Conservation (phyloP, 192 early-diverging fungal species). For the Backusella parvicylindrica region DNA sequence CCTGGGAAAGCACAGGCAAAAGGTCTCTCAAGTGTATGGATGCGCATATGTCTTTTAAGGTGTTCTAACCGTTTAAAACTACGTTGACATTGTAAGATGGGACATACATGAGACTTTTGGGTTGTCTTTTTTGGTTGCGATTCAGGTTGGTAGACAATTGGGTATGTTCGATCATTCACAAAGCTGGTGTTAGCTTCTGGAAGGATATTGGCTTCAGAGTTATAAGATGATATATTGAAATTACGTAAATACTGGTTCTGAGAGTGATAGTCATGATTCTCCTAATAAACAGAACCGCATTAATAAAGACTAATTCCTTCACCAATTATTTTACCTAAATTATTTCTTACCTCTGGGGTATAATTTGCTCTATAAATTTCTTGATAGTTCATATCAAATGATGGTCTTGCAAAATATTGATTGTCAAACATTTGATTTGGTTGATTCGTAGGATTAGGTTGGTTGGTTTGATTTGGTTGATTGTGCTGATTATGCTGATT, state of each 20-base stretch:
- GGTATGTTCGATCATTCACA: neutral
- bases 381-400: neutral
- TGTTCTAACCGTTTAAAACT: slow-evolving; percentile 79
- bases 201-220: neutral
- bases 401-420: neutral
- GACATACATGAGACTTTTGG: slow-evolving; percentile 26
- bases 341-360: neutral
- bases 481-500: neutral
- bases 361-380: neutral
- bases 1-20: slow-evolving; percentile 50
- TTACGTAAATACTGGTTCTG: neutral
- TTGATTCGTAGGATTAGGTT: neutral
- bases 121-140: neutral
- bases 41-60: slow-evolving; percentile 73
- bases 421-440: neutral
- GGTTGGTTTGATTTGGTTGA: neutral
- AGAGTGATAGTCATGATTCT: neutral
- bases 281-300: neutral
- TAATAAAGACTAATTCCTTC: neutral
- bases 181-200: neutral
- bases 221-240: neutral
- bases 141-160: neutral
- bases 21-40: slow-evolving; percentile 62
- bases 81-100: slow-evolving; percentile 36
- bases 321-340: neutral